These are phyloP conservation scores for Sclerotinia borealis DNA, from an alignment of 2,329 filamentous ascomycete species.

Conservation along the genomic window DNA sequence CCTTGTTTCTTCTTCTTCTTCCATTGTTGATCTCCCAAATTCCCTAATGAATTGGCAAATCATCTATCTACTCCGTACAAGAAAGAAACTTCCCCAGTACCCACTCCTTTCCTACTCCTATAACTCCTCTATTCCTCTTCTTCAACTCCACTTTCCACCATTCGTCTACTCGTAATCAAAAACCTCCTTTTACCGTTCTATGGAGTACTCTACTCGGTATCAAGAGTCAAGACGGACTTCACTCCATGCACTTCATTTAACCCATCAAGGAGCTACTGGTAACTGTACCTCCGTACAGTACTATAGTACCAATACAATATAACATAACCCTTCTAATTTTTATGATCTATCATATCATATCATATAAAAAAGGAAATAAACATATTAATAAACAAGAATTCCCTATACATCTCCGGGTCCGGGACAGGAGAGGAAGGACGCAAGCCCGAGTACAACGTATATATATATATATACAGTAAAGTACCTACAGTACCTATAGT, in stretches of 20 bases:
- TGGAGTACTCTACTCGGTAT: conserved; percentile 9
- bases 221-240: too few relatives aligned
- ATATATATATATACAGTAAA: too few relatives aligned
- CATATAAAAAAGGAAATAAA: background rate
- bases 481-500: too few relatives aligned
- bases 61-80: too few relatives aligned
- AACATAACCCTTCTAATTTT: too few relatives aligned
- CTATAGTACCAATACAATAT: too few relatives aligned
- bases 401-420: background rate
- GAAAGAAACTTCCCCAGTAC: background rate
- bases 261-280: background rate
- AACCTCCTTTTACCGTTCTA: too few relatives aligned
- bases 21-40: too few relatives aligned
- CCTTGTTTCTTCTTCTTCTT: background rate
- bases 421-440: background rate
- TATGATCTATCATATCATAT: conserved; percentile 2
- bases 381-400: background rate
- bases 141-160: background rate
- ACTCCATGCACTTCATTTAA: background rate
- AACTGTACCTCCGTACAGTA: too few relatives aligned
- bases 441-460: background rate
- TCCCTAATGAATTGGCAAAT: background rate
- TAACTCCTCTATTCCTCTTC: too few relatives aligned
- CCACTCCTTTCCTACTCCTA: too few relatives aligned
- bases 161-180: background rate